A percentile compares a stretch with the other conserved stretches of the same genome.
These are phyloP conservation scores for Lodderomyces metapsilosis DNA, from an alignment of 1,139 yeast genomes.

Conservation along the genomic window DNA sequence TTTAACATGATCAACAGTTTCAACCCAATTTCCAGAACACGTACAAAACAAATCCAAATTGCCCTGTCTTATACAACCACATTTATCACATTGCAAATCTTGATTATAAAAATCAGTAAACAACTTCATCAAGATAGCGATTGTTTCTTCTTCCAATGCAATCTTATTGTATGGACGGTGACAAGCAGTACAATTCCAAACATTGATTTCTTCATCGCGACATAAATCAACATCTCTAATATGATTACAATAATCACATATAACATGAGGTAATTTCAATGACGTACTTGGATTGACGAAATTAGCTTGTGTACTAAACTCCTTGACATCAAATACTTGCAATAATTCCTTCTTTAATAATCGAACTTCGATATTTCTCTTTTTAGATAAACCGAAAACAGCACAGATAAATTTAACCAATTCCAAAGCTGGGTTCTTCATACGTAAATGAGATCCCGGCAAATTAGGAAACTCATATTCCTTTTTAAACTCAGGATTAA, in stretches of 20 bases:
- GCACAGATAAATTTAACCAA: conserved; percentile 76
- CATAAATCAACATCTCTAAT: conserved; percentile 82
- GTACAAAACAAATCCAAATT: conserved; percentile 74
- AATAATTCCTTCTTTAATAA: conserved; percentile 73
- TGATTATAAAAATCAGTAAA: conserved; percentile 69
- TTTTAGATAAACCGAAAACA: conserved; percentile 64
- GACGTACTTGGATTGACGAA: conserved; percentile 77
- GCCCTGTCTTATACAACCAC: conserved; percentile 64
- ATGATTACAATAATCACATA: conserved; percentile 78
- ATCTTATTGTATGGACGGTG: conserved; percentile 61
- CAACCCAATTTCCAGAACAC: conserved; percentile 87
- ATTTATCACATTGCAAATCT: conserved; percentile 78
- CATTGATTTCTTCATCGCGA: conserved; percentile 49
- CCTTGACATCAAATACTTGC: conserved; percentile 72
- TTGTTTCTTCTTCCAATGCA: conserved; percentile 73
- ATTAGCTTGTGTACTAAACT: conserved; percentile 76
- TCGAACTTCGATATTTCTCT: conserved; percentile 69
- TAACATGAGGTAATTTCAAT: conserved; percentile 61
- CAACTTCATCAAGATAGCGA: conserved; percentile 57
- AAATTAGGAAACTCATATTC: conserved; percentile 72
- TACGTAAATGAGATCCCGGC: conserved; percentile 65
- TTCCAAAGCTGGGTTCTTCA: conserved; percentile 74
- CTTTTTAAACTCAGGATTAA: conserved; percentile 60
- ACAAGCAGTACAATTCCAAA: conserved; percentile 76
- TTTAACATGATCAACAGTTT: conserved; percentile 48